Conservation (phyloP, 805 yeast species). For the Zygosaccharomyces kombuchaensis region DNA sequence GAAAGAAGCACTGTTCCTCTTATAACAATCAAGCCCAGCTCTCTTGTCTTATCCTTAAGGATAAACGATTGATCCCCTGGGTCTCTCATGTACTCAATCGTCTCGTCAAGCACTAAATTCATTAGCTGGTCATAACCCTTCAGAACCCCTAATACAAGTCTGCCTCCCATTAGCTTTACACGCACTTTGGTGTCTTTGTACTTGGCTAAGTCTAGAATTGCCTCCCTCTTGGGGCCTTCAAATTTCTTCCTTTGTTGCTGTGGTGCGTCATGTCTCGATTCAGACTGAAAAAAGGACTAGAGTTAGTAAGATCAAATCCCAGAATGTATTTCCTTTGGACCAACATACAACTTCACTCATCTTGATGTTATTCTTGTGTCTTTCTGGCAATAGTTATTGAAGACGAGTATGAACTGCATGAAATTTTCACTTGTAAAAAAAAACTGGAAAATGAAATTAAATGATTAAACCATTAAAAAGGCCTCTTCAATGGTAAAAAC, state of each 20-base stretch:
- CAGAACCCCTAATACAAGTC: constrained; percentile 73
- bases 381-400: not conserved
- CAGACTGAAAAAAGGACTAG: constrained; percentile 4
- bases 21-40: constrained; percentile 73
- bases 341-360: constrained; percentile 15
- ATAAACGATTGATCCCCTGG: constrained; percentile 53
- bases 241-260: constrained; percentile 36
- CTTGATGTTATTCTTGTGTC: constrained; percentile 3
- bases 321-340: not conserved
- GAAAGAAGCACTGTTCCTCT: constrained; percentile 74
- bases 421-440: not conserved
- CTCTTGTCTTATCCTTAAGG: constrained; percentile 55
- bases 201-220: constrained; percentile 74
- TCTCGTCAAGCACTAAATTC: constrained; percentile 73
- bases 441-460: not conserved
- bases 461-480: not conserved
- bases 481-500: constrained; percentile 7
- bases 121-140: constrained; percentile 81
- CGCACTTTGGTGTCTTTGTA: constrained; percentile 68
- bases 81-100: constrained; percentile 55
- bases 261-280: constrained; percentile 19
- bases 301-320: constrained; percentile 8
- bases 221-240: constrained; percentile 86
- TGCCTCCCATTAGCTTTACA: constrained; percentile 81
- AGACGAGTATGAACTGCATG: not conserved